Evolutionary conservation across 208 protist genomes (phyloP).

Genomic region (Acanthamoeba sp.): DNA sequence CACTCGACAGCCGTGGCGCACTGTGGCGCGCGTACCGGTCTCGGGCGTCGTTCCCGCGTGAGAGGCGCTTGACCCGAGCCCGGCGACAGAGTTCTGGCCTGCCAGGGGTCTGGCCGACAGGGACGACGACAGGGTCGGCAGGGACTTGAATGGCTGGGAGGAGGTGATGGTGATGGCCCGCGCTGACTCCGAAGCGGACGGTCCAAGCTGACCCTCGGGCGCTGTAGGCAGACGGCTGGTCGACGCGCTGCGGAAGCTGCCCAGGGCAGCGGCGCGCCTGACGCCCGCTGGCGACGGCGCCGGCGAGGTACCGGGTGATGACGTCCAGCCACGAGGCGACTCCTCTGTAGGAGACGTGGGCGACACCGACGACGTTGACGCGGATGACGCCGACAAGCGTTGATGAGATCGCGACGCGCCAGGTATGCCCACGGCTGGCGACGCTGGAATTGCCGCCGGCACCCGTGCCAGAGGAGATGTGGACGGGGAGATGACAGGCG

Average conservation of each 20-base stretch:
- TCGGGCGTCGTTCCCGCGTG: not conserved
- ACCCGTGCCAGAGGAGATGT: not conserved
- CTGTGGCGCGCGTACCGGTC: too few species aligned
- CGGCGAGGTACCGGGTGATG: not conserved
- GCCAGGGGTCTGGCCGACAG: not conserved
- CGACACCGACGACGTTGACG: not conserved
- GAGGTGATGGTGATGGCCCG: not conserved
- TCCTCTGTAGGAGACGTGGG: not conserved
- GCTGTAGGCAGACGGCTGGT: not conserved
- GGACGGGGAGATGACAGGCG: too few species aligned
- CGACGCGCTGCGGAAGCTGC: not conserved
- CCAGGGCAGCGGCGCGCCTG: not conserved
- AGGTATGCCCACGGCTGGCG: not conserved
- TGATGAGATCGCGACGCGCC: not conserved
- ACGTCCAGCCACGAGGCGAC: not conserved
- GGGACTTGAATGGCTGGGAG: not conserved
- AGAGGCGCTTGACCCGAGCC: not conserved
- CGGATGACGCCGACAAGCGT: not conserved
- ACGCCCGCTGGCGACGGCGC: not conserved
- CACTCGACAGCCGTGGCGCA: too few species aligned
- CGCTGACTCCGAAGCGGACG: not conserved
- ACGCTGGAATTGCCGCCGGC: not conserved
- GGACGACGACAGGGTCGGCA: not conserved
- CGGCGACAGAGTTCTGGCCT: not conserved
- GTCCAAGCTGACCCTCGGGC: not conserved